Conservation (phyloP, 23 red algal genomes). For the Gracilaria domingensis region DNA sequence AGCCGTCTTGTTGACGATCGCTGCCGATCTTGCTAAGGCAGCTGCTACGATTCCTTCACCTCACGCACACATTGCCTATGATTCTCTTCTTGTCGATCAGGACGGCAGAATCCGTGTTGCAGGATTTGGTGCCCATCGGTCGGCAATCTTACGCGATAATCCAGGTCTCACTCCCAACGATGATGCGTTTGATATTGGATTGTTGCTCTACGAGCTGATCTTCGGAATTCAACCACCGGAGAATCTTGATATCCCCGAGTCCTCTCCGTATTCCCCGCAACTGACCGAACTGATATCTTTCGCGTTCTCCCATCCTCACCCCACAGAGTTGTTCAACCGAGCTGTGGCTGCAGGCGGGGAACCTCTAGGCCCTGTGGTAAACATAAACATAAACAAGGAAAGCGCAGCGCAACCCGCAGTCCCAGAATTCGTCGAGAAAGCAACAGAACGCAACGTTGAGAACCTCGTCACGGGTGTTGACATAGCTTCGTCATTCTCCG, state of each 20-base stretch:
- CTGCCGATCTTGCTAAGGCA: conserved; percentile 37
- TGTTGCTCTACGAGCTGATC: conserved; percentile 51
- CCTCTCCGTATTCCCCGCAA: conserved; percentile 35
- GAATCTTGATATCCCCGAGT: conserved; percentile 16
- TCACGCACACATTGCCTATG: conserved; percentile 64
- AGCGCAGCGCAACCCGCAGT: neutral
- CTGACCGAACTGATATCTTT: conserved; percentile 35
- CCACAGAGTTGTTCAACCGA: conserved; percentile 19
- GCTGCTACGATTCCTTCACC: conserved; percentile 46
- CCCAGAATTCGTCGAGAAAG: conserved; percentile 24
- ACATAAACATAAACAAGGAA: conserved; percentile 19
- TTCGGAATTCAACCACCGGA: conserved; percentile 52
- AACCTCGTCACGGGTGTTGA: conserved; percentile 44
- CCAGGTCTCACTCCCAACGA: conserved; percentile 50
- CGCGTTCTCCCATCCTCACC: conserved; percentile 47
- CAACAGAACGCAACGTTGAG: conserved; percentile 58
- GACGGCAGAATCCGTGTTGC: conserved; percentile 53
- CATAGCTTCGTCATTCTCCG: conserved; percentile 45
- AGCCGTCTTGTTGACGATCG: conserved; percentile 50
- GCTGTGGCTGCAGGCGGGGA: conserved; percentile 42
- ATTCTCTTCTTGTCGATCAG: conserved; percentile 54
- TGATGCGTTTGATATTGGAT: conserved; percentile 68
- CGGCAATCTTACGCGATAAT: conserved; percentile 66
- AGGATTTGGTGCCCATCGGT: conserved; percentile 69
- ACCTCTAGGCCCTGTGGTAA: conserved; percentile 21